A percentile compares a stretch with the other conserved stretches of the same genome.
Evolutionary conservation across 2,329 filamentous ascomycete species (phyloP).

Genomic region (Penicillium sclerotiorum): DNA sequence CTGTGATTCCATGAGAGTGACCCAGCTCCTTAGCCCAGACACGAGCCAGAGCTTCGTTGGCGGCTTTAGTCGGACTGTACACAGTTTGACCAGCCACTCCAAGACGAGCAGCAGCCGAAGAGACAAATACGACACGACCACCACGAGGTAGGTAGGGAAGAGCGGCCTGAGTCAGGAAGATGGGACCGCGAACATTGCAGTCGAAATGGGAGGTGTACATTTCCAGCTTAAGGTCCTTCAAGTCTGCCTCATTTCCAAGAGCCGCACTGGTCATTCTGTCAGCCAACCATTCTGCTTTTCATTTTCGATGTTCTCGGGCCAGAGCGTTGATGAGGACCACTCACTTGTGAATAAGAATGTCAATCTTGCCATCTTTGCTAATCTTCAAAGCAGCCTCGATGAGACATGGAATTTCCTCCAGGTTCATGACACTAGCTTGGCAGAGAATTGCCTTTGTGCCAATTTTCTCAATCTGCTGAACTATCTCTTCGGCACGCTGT

Average conservation of each 20-base stretch:
- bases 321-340: not conserved
- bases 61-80: constrained; percentile 62
- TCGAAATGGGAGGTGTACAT: constrained; percentile 19
- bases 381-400: constrained; percentile 15
- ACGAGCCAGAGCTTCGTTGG: constrained; percentile 62
- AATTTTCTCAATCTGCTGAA: constrained; percentile 3
- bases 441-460: constrained; percentile 13
- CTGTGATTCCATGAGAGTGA: constrained; percentile 51
- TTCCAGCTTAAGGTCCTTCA: constrained; percentile 10
- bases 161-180: constrained; percentile 38
- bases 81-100: constrained; percentile 53
- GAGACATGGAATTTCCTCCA: constrained; percentile 12
- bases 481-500: constrained; percentile 8
- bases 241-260: constrained; percentile 12
- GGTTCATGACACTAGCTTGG: constrained; percentile 14
- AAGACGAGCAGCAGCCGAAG: constrained; percentile 57
- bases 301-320: too few species aligned
- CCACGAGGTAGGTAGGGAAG: constrained; percentile 32
- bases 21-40: constrained; percentile 62
- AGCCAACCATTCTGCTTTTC: not conserved
- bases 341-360: constrained; percentile 22
- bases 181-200: constrained; percentile 23
- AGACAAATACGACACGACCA: constrained; percentile 59
- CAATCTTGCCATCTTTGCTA: constrained; percentile 18
- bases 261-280: constrained; percentile 8